These are phyloP conservation scores for Penicillium tannophilum DNA, from an alignment of 495 filamentous ascomycete genomes.

Conservation along the genomic window DNA sequence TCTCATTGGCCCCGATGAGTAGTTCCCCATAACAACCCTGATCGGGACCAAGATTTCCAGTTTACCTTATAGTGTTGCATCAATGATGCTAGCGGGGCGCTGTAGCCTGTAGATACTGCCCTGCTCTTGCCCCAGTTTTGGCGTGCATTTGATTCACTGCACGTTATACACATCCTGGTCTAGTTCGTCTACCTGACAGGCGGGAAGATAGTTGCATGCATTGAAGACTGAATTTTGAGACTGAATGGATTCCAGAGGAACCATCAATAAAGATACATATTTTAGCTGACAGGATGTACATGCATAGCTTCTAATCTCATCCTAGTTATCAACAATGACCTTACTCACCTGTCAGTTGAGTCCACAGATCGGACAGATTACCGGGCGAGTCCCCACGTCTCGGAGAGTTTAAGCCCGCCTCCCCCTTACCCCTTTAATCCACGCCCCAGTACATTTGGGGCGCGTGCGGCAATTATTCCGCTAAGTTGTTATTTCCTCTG, in stretches of 20 bases:
- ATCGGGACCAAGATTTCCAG: slow-evolving; percentile 15
- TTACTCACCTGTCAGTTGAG: slow-evolving; percentile 24
- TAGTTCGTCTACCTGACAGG: background rate
- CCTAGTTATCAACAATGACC: slow-evolving; percentile 33
- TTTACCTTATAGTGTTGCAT: background rate
- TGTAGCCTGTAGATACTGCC: background rate
- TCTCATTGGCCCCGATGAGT: slow-evolving; percentile 24
- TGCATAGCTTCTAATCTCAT: background rate
- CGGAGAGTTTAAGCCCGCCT: slow-evolving; percentile 25
- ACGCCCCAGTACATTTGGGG: slow-evolving; percentile 15
- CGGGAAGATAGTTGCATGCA: background rate
- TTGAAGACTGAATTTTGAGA: background rate
- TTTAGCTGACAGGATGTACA: background rate
- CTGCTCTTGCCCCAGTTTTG: background rate
- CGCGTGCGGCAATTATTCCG: slow-evolving; percentile 10
- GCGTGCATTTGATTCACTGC: background rate
- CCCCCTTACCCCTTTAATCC: slow-evolving; percentile 14
- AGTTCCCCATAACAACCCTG: slow-evolving; percentile 24
- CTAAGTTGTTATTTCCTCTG: background rate
- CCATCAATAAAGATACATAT: too few species aligned
- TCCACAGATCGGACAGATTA: slow-evolving; percentile 38
- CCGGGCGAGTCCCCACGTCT: slow-evolving; percentile 32
- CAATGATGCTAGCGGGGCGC: background rate
- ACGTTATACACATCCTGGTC: background rate
- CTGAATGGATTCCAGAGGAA: too few species aligned